Conservation (phyloP, 2,329 filamentous ascomycete genomes). For the Neobulgaria alba region DNA sequence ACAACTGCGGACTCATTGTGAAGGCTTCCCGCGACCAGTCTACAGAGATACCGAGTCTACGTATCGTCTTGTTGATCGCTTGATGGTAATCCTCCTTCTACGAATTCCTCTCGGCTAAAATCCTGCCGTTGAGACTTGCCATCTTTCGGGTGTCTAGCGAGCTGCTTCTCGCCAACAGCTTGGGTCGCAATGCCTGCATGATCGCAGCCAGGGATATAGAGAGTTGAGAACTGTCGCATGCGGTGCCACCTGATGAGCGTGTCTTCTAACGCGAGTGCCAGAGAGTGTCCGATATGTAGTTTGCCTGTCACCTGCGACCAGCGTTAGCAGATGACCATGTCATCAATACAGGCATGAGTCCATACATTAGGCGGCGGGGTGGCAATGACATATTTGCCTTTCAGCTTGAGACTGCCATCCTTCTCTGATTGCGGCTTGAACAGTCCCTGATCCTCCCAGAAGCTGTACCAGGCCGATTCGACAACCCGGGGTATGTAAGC, state of each 20-base stretch:
- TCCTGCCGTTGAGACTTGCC: conserved; percentile 56
- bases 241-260: conserved; percentile 76
- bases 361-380: conserved; percentile 67
- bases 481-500: conserved; percentile 84
- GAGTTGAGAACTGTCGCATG: conserved; percentile 76
- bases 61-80: conserved; percentile 75
- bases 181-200: conserved; percentile 93
- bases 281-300: conserved; percentile 81
- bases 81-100: conserved; percentile 85
- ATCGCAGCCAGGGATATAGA: conserved; percentile 86
- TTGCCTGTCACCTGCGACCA: conserved; percentile 57
- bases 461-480: conserved; percentile 80
- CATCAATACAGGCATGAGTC: conserved; percentile 2
- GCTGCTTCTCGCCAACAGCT: conserved; percentile 78
- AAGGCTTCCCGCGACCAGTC: conserved; percentile 91
- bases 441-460: conserved; percentile 73
- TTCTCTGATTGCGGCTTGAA: conserved; percentile 72
- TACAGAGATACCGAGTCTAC: conserved; percentile 75
- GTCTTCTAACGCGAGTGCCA: conserved; percentile 78
- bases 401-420: conserved; percentile 52
- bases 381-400: conserved; percentile 78
- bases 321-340: conserved; percentile 1
- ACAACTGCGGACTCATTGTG: conserved; percentile 80
- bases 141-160: conserved; percentile 68
- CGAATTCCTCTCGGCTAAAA: conserved; percentile 68